Base-by-base conservation (phyloP, 2,329 filamentous ascomycete species). In the Beauveria bassiana region DNA sequence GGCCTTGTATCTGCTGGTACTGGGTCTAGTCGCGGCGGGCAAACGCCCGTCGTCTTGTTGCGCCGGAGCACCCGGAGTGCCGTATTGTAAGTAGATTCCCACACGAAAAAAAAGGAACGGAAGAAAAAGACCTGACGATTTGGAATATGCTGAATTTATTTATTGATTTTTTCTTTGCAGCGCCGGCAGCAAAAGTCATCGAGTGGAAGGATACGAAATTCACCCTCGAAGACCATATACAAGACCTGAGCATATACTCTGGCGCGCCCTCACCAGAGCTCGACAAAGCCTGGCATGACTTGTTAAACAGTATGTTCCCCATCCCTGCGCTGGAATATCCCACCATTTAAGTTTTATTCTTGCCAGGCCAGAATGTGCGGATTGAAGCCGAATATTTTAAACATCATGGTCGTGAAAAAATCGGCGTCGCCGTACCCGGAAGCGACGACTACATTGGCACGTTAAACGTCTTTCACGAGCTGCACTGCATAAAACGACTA, bases 401-500 rank as follows among this genome's bases (percentile, higher is more conserved):
- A n/a, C 58, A 61, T 14, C 52, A 61, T 14, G 58, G 58, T 2
- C 58, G 58, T 2, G 58, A 61, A 18, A 53, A 61, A 9, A 61
- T 61, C 34, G 58, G 58, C 6, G 58, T 61, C 31, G 26, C 5
- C 7, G 49, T 61, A 2, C 58, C 58, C 7, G 58, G 58, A 5
- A 61, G 42, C 50, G 28, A 6, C 40, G 50, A 61, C 50, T 61
- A 61, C 58, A 61, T 54, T 46, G 58, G 58, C 50, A 61, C 58
- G 1, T 28, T 61, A 1, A 61, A 61, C 14, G 58, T 61, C 43
- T 61, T 61, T 22, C 58, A 61, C 40, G 58, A 61, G 31, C 58
- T 61, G 31, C 58, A 61, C 42, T 61, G 58, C 50, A 61, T 61
- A 5, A 61, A 61, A 14, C n/a, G 58, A n/a, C 51, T 61, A 10